Percentiles rank a stretch among this genome's conserved stretches.
These are phyloP conservation scores for Aureobasidium sp. DNA, from an alignment of 2,329 filamentous ascomycete species.

Conservation along the genomic window DNA sequence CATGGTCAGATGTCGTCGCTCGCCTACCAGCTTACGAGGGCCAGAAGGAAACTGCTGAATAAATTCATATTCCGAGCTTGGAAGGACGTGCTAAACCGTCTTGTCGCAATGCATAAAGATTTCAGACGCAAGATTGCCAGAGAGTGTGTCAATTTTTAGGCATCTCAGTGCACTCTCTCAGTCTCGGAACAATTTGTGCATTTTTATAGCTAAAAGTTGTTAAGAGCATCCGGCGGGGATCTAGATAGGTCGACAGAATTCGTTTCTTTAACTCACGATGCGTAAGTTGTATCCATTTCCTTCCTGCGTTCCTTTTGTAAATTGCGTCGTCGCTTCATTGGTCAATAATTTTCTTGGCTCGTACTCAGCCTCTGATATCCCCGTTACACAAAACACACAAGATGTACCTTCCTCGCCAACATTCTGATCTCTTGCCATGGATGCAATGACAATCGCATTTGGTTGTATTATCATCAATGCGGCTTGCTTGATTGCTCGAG, in stretches of 20 bases:
- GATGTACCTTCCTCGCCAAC: neutral
- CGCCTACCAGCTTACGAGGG: constrained; percentile 79
- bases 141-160: too few species aligned
- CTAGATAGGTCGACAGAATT: neutral
- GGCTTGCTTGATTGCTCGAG: too few species aligned
- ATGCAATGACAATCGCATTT: too few species aligned
- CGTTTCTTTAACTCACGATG: neutral
- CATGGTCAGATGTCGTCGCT: constrained; percentile 63
- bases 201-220: neutral
- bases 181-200: neutral
- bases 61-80: neutral
- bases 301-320: neutral
- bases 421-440: neutral
- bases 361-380: neutral
- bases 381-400: neutral
- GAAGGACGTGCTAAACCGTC: too few species aligned
- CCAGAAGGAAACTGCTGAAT: constrained; percentile 38
- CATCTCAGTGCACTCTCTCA: neutral
- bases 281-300: neutral
- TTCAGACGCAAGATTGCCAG: too few species aligned
- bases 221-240: neutral
- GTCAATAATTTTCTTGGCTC: neutral
- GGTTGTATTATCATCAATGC: too few species aligned
- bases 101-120: too few species aligned
- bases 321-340: neutral